Evolutionary conservation across 768 basidiomycete species (phyloP).

Genomic region (Hebeloma cylindrosporum): DNA sequence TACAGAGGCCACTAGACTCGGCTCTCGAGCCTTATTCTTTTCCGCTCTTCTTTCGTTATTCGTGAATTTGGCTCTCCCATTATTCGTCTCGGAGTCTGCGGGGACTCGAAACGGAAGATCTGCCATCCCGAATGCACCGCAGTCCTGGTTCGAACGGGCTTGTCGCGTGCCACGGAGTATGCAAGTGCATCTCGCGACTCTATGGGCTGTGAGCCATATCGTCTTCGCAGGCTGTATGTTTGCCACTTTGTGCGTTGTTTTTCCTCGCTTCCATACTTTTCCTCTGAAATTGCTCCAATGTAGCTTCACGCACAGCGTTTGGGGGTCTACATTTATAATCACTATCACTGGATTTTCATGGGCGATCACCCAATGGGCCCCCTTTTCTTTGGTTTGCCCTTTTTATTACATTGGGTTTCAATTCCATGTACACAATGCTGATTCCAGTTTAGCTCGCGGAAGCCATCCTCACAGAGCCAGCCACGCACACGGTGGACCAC

Average conservation of each 20-base stretch:
- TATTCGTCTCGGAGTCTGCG: constrained; percentile 47
- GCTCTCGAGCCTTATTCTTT: constrained; percentile 80
- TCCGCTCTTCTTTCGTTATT: constrained; percentile 68
- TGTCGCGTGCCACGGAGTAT: constrained; percentile 39
- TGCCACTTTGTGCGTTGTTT: constrained; percentile 70
- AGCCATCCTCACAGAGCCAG: constrained; percentile 74
- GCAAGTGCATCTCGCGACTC: constrained; percentile 60
- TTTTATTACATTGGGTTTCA: neutral
- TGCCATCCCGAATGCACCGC: constrained; percentile 2
- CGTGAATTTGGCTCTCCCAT: constrained; percentile 70
- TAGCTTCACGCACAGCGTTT: constrained; percentile 72
- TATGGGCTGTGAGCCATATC: constrained; percentile 80
- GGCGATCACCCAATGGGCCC: constrained; percentile 92
- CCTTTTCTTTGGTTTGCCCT: constrained; percentile 75
- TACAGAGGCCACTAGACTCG: constrained; percentile 76
- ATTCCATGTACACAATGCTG: neutral
- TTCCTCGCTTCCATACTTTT: neutral
- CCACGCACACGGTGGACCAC: constrained; percentile 30
- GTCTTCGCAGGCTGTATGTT: constrained; percentile 79
- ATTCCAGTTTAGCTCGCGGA: constrained; percentile 65
- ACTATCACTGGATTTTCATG: constrained; percentile 86
- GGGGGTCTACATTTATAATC: constrained; percentile 73
- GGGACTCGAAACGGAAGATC: neutral
- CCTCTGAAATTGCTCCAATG: constrained; percentile 1
- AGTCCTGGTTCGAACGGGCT: constrained; percentile 22